Evolutionary conservation across 2,329 filamentous ascomycete species (phyloP).

Genomic region (Claviceps monticola): DNA sequence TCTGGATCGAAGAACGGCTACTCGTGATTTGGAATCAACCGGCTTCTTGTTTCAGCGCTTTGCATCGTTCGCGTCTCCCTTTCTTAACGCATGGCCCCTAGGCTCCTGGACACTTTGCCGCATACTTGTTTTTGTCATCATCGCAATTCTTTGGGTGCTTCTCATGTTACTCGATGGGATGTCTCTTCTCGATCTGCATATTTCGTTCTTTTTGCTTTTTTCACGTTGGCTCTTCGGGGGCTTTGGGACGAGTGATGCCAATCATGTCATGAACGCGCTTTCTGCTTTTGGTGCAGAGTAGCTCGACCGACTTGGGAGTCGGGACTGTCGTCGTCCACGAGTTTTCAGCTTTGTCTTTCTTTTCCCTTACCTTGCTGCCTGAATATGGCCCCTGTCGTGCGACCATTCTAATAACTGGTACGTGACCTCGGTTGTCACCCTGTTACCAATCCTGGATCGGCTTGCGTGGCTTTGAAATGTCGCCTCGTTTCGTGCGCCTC

Average conservation of each 20-base stretch:
- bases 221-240: constrained; percentile 6
- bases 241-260: constrained; percentile 20
- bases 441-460: constrained; percentile 6
- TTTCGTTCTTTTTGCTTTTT: not conserved
- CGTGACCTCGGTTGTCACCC: constrained; percentile 7
- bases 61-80: constrained; percentile 1
- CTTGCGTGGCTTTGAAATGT: constrained; percentile 8
- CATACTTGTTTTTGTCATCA: constrained; percentile 10
- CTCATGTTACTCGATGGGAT: constrained; percentile 6
- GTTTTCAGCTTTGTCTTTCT: constrained; percentile 9
- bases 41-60: constrained; percentile 1
- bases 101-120: constrained; percentile 4
- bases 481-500: constrained; percentile 7
- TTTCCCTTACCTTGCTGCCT: constrained; percentile 19
- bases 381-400: constrained; percentile 16
- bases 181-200: not conserved
- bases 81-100: not conserved
- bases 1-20: constrained; percentile 5
- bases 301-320: constrained; percentile 2
- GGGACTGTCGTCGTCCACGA: not conserved
- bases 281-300: constrained; percentile 15
- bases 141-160: not conserved
- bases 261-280: constrained; percentile 7
- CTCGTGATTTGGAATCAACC: constrained; percentile 4
- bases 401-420: constrained; percentile 12